Conservation (phyloP, 2,329 filamentous ascomycete species). For the Diaporthe ampelina region DNA sequence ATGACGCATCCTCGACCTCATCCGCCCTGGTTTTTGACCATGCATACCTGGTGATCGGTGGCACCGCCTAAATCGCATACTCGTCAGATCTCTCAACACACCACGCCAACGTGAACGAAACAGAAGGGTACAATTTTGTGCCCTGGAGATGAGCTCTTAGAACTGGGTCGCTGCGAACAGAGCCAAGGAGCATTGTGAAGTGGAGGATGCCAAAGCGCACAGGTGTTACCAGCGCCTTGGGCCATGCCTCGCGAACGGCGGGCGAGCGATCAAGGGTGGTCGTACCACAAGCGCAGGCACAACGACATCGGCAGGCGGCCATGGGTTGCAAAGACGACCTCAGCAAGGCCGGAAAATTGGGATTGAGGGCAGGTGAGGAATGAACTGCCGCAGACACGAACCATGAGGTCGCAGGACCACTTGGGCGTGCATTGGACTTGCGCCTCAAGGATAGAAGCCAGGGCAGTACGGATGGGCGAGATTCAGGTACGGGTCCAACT, state of each 20-base stretch:
- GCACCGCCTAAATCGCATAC: conserved; percentile 72
- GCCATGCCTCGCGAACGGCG: background rate
- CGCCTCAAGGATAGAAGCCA: conserved; percentile 34
- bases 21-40: conserved; percentile 45
- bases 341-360: background rate
- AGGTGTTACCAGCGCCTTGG: conserved; percentile 6
- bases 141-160: conserved; percentile 43
- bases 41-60: conserved; percentile 79
- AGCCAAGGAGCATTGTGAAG: conserved; percentile 11
- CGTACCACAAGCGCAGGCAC: conserved; percentile 3
- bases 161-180: conserved; percentile 38
- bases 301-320: background rate
- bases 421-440: conserved; percentile 34
- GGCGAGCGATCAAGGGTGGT: background rate
- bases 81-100: conserved; percentile 50
- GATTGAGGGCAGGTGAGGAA: background rate
- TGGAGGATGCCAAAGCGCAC: conserved; percentile 2
- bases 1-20: conserved; percentile 41
- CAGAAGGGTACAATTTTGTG: conserved; percentile 30
- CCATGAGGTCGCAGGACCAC: conserved; percentile 14
- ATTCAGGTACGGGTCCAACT: conserved; percentile 51
- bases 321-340: conserved; percentile 2
- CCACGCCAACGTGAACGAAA: conserved; percentile 39
- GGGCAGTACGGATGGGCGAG: conserved; percentile 34
- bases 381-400: conserved; percentile 7